Percentiles rank a stretch among this genome's conserved stretches.
Evolutionary conservation across 306 rosid genomes (phyloP).

Genomic region (Spatholobus suberectus): DNA sequence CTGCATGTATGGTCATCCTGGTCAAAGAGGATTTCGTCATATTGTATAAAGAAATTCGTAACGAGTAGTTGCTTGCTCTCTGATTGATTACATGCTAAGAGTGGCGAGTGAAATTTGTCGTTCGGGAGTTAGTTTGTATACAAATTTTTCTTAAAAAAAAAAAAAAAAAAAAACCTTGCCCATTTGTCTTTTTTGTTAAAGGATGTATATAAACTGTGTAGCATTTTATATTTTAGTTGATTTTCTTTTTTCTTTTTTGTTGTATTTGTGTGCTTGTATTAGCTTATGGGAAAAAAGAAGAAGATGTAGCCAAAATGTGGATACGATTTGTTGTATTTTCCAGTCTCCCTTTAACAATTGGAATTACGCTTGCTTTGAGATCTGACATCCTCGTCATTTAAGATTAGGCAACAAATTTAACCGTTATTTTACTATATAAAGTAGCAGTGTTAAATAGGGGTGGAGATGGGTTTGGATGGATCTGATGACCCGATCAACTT

Average conservation of each 20-base stretch:
- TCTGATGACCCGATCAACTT: no score
- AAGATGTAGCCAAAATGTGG: background rate
- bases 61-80: background rate
- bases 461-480: no score
- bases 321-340: background rate
- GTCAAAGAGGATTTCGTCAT: background rate
- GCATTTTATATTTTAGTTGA: conserved; percentile 28
- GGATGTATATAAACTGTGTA: conserved; percentile 45
- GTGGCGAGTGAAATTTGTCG: conserved; percentile 46
- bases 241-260: background rate
- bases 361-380: background rate
- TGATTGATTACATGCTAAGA: conserved; percentile 37
- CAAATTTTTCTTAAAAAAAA: conserved; percentile 45
- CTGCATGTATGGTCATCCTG: background rate
- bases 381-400: background rate
- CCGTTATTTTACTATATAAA: background rate
- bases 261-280: background rate
- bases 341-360: background rate
- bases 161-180: background rate
- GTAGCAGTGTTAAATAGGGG: background rate
- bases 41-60: background rate
- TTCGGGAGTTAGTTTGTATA: conserved; percentile 54
- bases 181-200: background rate
- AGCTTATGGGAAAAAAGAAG: background rate
- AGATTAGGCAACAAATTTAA: background rate